Percentiles rank a stretch among this genome's conserved stretches.
Conservation (phyloP, 176 grass and related monocot species). For the Lolium perenne region DNA sequence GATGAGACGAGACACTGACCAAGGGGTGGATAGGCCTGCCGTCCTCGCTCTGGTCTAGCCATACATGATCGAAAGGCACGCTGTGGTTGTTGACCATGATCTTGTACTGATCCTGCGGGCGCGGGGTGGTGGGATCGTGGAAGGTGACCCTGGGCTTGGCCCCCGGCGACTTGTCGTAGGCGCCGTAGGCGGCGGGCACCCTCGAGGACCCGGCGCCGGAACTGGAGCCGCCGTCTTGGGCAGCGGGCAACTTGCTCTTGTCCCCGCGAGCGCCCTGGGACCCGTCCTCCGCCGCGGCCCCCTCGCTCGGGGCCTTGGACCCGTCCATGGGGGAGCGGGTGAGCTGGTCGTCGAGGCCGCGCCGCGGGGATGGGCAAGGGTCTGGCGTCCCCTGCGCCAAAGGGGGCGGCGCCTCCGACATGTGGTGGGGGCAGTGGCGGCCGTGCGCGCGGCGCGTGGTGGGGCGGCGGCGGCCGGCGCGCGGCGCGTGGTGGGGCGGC, state of each 20-base stretch:
- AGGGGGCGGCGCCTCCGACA: too few relatives aligned
- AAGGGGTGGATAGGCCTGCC: conserved; percentile 75
- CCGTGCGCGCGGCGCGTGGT: too few relatives aligned
- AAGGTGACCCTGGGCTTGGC: conserved; percentile 63
- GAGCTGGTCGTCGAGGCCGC: conserved; percentile 38
- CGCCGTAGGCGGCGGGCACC: conserved; percentile 29
- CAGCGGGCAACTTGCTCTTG: conserved; percentile 52
- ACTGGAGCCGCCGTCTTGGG: conserved; percentile 10
- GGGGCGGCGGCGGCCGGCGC: too few relatives aligned
- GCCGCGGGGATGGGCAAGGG: too few relatives aligned
- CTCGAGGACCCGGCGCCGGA: conserved; percentile 34
- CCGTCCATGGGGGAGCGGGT: conserved; percentile 65
- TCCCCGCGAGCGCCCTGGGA: conserved; percentile 44
- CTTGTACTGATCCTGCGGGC: conserved; percentile 79
- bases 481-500: too few relatives aligned
- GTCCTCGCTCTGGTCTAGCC: conserved; percentile 75
- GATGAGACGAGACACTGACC: conserved; percentile 52
- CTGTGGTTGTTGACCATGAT: conserved; percentile 85
- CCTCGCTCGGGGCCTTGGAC: conserved; percentile 46
- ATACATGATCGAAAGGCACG: conserved; percentile 83
- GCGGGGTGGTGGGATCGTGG: conserved; percentile 80
- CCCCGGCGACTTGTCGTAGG: conserved; percentile 59
- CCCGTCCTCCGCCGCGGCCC: conserved; percentile 27
- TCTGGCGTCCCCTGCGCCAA: too few relatives aligned
- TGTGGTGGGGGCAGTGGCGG: too few relatives aligned